Evolutionary conservation across 2,329 filamentous ascomycete species (phyloP).

Genomic region (Ascochyta lentis): DNA sequence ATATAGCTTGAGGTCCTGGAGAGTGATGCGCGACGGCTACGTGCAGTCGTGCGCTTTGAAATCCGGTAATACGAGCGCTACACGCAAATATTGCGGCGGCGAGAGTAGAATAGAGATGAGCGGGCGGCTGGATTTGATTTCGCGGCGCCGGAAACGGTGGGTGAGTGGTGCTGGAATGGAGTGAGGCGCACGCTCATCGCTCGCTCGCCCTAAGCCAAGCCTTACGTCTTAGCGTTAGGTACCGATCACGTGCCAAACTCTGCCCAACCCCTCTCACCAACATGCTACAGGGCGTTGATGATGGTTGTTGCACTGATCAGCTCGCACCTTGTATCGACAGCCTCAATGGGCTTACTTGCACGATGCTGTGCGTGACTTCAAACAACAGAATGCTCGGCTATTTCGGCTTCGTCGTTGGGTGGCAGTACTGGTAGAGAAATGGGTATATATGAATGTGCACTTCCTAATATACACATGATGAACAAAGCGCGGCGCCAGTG

Average conservation of each 20-base stretch:
- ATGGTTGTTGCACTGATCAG: background rate
- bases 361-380: background rate
- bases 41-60: conserved; percentile 19
- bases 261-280: background rate
- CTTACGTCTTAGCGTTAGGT: conserved; percentile 9
- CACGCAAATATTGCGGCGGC: conserved; percentile 22
- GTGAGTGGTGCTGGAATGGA: conserved; percentile 25
- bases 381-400: background rate
- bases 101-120: conserved; percentile 29
- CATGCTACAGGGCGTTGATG: background rate
- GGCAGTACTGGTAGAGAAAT: conserved; percentile 2
- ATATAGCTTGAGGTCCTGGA: conserved; percentile 29
- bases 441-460: conserved; percentile 17
- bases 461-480: conserved; percentile 10
- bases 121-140: conserved; percentile 25
- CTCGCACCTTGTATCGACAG: too few relatives aligned
- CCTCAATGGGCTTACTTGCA: background rate
- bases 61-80: conserved; percentile 19
- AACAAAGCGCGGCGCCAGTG: background rate
- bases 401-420: conserved; percentile 6
- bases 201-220: conserved; percentile 5
- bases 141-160: conserved; percentile 28
- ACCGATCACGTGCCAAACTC: conserved; percentile 9
- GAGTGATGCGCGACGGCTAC: conserved; percentile 14
- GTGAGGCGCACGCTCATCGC: conserved; percentile 17